Base-by-base conservation (phyloP, 805 yeast genomes). In the Schizosaccharomyces cryophilus region DNA sequence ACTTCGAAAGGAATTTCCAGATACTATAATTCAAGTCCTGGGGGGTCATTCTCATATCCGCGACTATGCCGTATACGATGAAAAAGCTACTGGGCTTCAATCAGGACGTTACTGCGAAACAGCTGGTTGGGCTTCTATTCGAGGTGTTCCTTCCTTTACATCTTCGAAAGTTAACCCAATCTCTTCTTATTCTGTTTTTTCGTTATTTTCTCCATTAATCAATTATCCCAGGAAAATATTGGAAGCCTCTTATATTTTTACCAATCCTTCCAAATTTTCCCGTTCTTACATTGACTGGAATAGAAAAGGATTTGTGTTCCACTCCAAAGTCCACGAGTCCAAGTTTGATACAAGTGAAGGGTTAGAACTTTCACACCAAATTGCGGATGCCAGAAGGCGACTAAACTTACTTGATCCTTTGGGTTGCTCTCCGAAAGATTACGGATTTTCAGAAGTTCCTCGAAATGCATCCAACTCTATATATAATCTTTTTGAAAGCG, bases 31-130 rank as follows among this genome's bases (percentile, higher is more conserved):
- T 61, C 95, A 87, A 69, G 86, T 84, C 66, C 83, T 90, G 71
- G 97, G 96, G 1, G 97, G 96, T 0, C 97, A 90, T 71, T 82
- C 94, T 35, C 97, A 90, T 69, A 81, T 90, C 17, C 75, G 97
- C 64, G 97, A 90, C 70, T 90, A 84, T 70, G 77, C 80, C 6
- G 73, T 79, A 3, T 74, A 82, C 60, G 97, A 90, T 67, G 72
- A 74, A 1, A 73, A 72, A 59, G 78, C 89, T 29, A 80, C 85
- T 0, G 96, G 83, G 0, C 71, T 90, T n/a, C 95, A 90, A 72
- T 85, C 95, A 68, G 97, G 97, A 0, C 75, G 96, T 60, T 90
- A 85, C 69, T 80, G 95, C 67, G 97, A 90, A 69, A 90, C 97
- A 0, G 78, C 85, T n/a, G 97, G 97, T 0, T 90, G 88, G 77